A percentile compares a stretch with the other conserved stretches of the same genome.
These are phyloP conservation scores for Trametes polyzona DNA, from an alignment of 1,284 basidiomycete species.

Conservation along the genomic window DNA sequence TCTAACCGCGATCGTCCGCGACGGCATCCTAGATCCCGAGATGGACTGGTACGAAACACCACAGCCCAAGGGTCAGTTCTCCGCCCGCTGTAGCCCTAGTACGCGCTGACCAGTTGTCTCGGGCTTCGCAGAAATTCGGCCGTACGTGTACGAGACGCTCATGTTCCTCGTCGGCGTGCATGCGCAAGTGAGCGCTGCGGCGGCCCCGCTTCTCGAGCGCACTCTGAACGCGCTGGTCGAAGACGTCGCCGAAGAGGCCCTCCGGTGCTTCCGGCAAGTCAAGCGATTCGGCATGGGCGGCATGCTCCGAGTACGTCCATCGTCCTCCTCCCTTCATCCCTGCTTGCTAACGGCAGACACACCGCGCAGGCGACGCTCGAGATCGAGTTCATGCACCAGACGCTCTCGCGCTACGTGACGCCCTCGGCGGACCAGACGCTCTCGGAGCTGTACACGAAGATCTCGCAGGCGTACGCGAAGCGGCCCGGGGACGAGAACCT, in stretches of 20 bases:
- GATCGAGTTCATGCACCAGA: slow-evolving; percentile 99
- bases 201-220: slow-evolving; percentile 80
- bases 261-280: slow-evolving; percentile 86
- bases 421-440: slow-evolving; percentile 80
- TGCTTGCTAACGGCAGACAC: slow-evolving; percentile 2
- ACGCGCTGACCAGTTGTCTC: neutral
- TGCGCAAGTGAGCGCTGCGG: slow-evolving; percentile 84
- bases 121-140: slow-evolving; percentile 75
- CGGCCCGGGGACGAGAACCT: slow-evolving; percentile 81
- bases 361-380: slow-evolving; percentile 89
- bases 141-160: slow-evolving; percentile 92
- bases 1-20: slow-evolving; percentile 72
- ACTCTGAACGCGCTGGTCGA: slow-evolving; percentile 85
- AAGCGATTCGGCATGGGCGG: slow-evolving; percentile 96
- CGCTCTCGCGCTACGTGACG: slow-evolving; percentile 86
- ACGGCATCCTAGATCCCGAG: slow-evolving; percentile 77
- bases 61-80: slow-evolving; percentile 77
- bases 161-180: slow-evolving; percentile 92
- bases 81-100: neutral
- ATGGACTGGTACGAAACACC: slow-evolving; percentile 94
- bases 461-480: slow-evolving; percentile 89
- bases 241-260: slow-evolving; percentile 79
- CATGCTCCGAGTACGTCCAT: slow-evolving; percentile 84
- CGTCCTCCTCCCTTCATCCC: slow-evolving; percentile 1
- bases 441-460: slow-evolving; percentile 91